These are phyloP conservation scores for Crithidia mellificae DNA, from an alignment of 208 protist genomes.

Conservation along the genomic window DNA sequence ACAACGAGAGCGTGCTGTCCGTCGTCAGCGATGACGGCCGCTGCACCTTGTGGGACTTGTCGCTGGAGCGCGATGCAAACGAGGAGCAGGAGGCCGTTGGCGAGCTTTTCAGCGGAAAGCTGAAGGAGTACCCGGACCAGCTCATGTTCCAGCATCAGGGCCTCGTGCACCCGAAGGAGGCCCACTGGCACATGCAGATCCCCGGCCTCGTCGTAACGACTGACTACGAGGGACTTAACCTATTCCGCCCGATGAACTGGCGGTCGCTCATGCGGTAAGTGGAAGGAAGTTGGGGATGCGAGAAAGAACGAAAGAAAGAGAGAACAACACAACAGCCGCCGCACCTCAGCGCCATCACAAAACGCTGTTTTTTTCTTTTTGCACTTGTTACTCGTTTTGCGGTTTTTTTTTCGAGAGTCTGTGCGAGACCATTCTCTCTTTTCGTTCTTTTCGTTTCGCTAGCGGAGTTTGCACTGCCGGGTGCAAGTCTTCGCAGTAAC, in stretches of 20 bases:
- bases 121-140: constrained; percentile 92
- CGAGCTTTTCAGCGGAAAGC: constrained; percentile 73
- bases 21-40: constrained; percentile 93
- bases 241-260: constrained; percentile 97
- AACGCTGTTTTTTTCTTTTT: no score
- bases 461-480: neutral
- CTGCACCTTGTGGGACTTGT: constrained; percentile 98
- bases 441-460: neutral
- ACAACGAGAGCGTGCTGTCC: constrained; percentile 95
- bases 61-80: constrained; percentile 95
- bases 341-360: no score
- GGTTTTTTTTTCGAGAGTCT: no score
- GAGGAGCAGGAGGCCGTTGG: constrained; percentile 86
- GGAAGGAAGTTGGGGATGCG: neutral
- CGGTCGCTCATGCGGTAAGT: constrained; percentile 82
- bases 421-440: neutral
- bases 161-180: constrained; percentile 96
- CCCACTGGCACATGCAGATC: constrained; percentile 98
- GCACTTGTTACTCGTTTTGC: no score
- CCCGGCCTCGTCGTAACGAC: constrained; percentile 95
- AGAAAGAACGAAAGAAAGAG: constrained; percentile 3
- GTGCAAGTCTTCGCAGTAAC: neutral
- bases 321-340: no score
- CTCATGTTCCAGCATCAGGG: constrained; percentile 98
- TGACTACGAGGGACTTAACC: constrained; percentile 95